These are phyloP conservation scores for Ampelocalamus luodianensis DNA, from an alignment of 176 grass and related monocot species.

Conservation along the genomic window DNA sequence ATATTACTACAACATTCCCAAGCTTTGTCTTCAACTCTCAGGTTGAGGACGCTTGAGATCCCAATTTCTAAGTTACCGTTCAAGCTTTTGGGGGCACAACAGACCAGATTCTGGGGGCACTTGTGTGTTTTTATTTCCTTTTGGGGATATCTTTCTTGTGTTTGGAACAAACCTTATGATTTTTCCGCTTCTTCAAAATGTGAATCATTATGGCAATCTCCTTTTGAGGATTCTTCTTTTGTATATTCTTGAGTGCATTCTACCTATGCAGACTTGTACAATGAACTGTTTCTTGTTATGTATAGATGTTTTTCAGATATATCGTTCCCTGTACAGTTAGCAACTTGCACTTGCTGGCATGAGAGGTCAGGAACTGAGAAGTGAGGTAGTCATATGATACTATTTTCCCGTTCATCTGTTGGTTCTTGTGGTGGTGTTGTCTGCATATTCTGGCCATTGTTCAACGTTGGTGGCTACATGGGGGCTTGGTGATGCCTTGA, in stretches of 20 bases:
- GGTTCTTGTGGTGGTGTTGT: background rate
- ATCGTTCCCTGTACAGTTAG: slow-evolving; percentile 15
- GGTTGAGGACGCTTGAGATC: slow-evolving; percentile 55
- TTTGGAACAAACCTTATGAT: slow-evolving; percentile 39
- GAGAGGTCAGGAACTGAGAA: background rate
- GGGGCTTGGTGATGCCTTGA: background rate
- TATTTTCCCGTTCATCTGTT: background rate
- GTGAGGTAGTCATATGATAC: background rate
- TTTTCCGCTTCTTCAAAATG: slow-evolving; percentile 28
- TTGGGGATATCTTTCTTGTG: slow-evolving; percentile 19
- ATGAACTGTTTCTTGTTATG: background rate
- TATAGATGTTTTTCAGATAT: slow-evolving; percentile 18
- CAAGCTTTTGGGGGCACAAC: background rate
- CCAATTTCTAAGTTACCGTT: background rate
- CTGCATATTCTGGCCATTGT: background rate
- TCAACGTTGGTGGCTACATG: background rate
- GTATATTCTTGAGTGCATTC: slow-evolving; percentile 26
- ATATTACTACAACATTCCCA: slow-evolving; percentile 65
- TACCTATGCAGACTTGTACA: slow-evolving; percentile 5
- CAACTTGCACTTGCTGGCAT: background rate
- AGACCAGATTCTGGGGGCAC: slow-evolving; percentile 20
- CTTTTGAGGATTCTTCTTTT: slow-evolving; percentile 26
- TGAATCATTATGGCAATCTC: slow-evolving; percentile 14
- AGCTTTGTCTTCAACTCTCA: slow-evolving; percentile 68
- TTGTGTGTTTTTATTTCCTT: slow-evolving; percentile 42